Evolutionary conservation across 1,284 basidiomycete species (phyloP).

Genomic region (Rhodotorula sp.): DNA sequence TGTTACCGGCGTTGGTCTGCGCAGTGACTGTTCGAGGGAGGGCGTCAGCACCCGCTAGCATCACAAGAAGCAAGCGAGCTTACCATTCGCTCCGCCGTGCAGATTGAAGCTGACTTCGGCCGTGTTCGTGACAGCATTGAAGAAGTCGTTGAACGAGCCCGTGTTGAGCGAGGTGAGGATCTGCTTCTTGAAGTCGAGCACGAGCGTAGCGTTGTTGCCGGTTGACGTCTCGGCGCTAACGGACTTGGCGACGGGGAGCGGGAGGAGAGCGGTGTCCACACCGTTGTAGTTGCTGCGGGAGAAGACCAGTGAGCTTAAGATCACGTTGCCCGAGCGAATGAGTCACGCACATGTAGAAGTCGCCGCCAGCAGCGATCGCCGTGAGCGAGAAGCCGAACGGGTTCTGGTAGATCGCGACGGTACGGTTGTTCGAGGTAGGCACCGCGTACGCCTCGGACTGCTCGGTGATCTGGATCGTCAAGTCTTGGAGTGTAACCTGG

Average conservation of each 20-base stretch:
- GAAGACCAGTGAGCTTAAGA: not conserved
- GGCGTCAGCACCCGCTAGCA: not conserved
- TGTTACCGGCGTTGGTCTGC: conserved; percentile 64
- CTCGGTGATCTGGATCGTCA: conserved; percentile 49
- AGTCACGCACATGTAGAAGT: conserved; percentile 23
- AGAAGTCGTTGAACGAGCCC: conserved; percentile 22
- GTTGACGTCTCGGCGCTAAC: conserved; percentile 32
- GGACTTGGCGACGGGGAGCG: conserved; percentile 24
- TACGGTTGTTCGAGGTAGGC: conserved; percentile 42
- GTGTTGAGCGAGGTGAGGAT: conserved; percentile 27
- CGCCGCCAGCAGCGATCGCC: conserved; percentile 25
- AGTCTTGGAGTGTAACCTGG: not conserved
- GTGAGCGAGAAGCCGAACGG: conserved; percentile 69
- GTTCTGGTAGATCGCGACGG: conserved; percentile 58
- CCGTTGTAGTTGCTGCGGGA: conserved; percentile 24
- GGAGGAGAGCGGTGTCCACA: conserved; percentile 23
- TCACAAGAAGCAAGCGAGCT: not conserved
- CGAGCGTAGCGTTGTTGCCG: conserved; percentile 27
- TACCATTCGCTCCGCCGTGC: conserved; percentile 28
- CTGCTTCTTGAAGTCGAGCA: conserved; percentile 24
- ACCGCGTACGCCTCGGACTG: conserved; percentile 59
- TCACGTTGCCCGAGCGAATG: too few species aligned
- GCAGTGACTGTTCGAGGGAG: conserved; percentile 55
- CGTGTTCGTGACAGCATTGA: conserved; percentile 32
- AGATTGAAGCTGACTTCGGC: conserved; percentile 23